Evolutionary conservation across 1,139 yeast species (phyloP).

Genomic region (Pneumocystis oryctolagi): DNA sequence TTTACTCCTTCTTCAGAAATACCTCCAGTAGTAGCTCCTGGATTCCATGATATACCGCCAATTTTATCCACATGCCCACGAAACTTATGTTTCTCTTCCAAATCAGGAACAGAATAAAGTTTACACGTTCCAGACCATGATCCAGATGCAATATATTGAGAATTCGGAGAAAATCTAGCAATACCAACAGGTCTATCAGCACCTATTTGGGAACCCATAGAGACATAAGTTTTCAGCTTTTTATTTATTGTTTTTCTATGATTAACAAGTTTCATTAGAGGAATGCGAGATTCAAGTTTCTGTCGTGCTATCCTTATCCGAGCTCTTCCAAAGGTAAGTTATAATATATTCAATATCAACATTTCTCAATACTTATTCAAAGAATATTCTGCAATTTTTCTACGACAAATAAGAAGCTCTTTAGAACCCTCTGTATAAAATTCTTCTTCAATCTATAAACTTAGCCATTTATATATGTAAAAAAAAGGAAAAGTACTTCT

Average conservation of each 20-base stretch:
- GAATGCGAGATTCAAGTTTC: slow-evolving; percentile 3
- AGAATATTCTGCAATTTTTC: slow-evolving; percentile 38
- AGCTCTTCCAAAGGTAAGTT: not conserved
- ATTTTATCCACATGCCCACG: slow-evolving; percentile 47
- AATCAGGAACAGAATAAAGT: slow-evolving; percentile 30
- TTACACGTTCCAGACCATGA: slow-evolving; percentile 74
- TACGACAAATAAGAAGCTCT: slow-evolving; percentile 42
- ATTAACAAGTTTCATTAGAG: slow-evolving; percentile 23
- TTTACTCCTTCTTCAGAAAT: not conserved
- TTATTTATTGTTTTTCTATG: slow-evolving; percentile 35
- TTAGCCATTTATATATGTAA: not conserved
- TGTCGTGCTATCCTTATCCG: slow-evolving; percentile 4
- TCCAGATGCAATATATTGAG: slow-evolving; percentile 41
- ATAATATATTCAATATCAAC: not conserved
- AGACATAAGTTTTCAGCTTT: slow-evolving; percentile 29
- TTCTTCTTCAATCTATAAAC: slow-evolving; percentile 40
- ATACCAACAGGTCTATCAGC: slow-evolving; percentile 55
- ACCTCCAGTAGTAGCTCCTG: slow-evolving; percentile 18
- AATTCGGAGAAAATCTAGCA: slow-evolving; percentile 34
- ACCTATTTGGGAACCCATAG: slow-evolving; percentile 57
- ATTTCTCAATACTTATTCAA: slow-evolving; percentile 20
- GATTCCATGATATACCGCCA: slow-evolving; percentile 56
- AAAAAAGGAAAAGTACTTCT: slow-evolving; percentile 5
- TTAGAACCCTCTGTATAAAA: slow-evolving; percentile 69
- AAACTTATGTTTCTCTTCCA: slow-evolving; percentile 20